These are phyloP conservation scores for Parafenestella ontariensis DNA, from an alignment of 2,329 filamentous ascomycete genomes.

Conservation along the genomic window DNA sequence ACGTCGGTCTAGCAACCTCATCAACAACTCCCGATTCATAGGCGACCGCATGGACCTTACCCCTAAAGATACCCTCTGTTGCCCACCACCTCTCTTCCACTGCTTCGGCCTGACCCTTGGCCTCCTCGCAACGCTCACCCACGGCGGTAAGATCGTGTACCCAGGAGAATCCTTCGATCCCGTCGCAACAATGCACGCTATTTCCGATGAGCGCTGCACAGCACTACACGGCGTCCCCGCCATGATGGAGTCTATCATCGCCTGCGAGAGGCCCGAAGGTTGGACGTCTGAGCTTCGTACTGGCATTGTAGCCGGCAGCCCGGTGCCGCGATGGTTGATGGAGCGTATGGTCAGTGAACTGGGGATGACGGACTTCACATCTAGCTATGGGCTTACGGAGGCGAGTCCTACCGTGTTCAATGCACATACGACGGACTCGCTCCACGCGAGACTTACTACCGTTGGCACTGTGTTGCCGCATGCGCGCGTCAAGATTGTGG, in stretches of 20 bases:
- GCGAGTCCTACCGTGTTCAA: conserved; percentile 83
- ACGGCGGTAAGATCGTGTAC: conserved; percentile 78
- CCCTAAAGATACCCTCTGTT: conserved; percentile 72
- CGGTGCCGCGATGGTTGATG: conserved; percentile 78
- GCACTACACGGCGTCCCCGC: conserved; percentile 82
- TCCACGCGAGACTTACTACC: conserved; percentile 71
- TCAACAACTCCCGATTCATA: conserved; percentile 52
- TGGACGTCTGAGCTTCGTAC: conserved; percentile 65
- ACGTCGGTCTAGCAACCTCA: conserved; percentile 38
- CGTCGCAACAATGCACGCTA: conserved; percentile 68
- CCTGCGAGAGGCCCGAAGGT: conserved; percentile 54
- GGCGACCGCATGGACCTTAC: conserved; percentile 77
- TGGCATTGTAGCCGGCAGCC: conserved; percentile 80
- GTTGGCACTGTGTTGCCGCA: conserved; percentile 81
- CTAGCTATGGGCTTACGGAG: conserved; percentile 70
- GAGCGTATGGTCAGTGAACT: conserved; percentile 72
- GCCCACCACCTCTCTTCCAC: conserved; percentile 84
- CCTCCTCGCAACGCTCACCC: conserved; percentile 73
- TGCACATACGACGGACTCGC: conserved; percentile 74
- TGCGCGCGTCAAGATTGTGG: conserved; percentile 75
- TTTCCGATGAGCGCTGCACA: conserved; percentile 63
- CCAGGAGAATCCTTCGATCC: conserved; percentile 76
- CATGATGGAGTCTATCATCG: conserved; percentile 76
- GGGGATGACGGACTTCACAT: conserved; percentile 75
- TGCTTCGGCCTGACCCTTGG: conserved; percentile 84